Evolutionary conservation across 306 rosid genomes (phyloP).

Genomic region (Begonia fuchsioides): DNA sequence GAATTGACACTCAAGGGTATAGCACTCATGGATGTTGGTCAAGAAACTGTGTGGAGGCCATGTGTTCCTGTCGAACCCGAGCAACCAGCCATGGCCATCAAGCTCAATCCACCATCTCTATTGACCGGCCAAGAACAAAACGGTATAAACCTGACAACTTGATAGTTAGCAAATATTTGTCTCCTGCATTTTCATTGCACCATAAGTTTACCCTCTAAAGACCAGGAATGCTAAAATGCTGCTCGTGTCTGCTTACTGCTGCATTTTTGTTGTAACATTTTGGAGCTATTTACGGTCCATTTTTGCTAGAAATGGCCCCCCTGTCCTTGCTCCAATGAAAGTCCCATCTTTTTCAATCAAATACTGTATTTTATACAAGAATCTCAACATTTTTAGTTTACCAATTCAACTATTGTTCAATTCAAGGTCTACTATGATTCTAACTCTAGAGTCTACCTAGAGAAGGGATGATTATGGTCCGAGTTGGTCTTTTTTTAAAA

Average conservation of each 20-base stretch:
- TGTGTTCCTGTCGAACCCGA: constrained; percentile 2
- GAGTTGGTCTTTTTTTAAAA: no score
- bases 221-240: background rate
- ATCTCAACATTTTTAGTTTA: no score
- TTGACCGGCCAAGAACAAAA: constrained; percentile 1
- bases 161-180: background rate
- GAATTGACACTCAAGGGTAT: constrained; percentile 1
- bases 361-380: no score
- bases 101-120: background rate
- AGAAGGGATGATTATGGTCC: no score
- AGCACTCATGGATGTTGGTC: no score
- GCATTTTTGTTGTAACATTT: background rate
- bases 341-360: no score
- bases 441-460: no score
- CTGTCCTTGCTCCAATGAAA: no score
- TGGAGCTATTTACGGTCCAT: background rate
- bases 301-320: no score
- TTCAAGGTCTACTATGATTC: no score
- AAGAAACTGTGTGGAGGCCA: no score
- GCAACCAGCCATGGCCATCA: background rate
- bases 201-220: background rate
- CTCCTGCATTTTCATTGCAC: background rate
- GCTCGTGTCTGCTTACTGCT: background rate
- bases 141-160: background rate
- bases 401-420: no score